Conservation (phyloP, 495 filamentous ascomycete species). For the Aspergillus saccharolyticus region DNA sequence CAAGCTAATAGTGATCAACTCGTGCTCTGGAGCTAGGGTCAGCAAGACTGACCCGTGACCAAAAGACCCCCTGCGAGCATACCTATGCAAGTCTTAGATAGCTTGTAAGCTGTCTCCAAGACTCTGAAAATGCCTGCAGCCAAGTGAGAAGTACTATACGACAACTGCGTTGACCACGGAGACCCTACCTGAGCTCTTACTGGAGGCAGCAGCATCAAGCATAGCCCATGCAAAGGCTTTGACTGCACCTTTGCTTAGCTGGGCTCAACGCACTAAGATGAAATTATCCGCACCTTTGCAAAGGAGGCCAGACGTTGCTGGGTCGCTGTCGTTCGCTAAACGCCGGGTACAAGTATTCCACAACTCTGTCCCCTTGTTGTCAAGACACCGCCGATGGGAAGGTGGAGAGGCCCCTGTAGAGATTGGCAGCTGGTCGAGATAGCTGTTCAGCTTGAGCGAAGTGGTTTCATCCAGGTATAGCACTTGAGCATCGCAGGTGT, state of each 20-base stretch:
- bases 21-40: slow-evolving; percentile 36
- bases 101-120: slow-evolving; percentile 62
- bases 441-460: slow-evolving; percentile 8
- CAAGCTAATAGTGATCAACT: slow-evolving; percentile 50
- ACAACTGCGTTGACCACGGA: slow-evolving; percentile 11
- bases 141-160: neutral
- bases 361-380: slow-evolving; percentile 29
- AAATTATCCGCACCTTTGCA: slow-evolving; percentile 15
- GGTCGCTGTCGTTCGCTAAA: neutral
- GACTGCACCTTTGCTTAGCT: slow-evolving; percentile 21
- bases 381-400: slow-evolving; percentile 23
- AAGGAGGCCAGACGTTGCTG: neutral
- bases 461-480: slow-evolving; percentile 1
- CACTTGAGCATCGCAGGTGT: neutral
- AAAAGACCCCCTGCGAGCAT: slow-evolving; percentile 17
- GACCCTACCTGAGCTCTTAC: slow-evolving; percentile 18
- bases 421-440: slow-evolving; percentile 9
- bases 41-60: slow-evolving; percentile 9
- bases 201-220: slow-evolving; percentile 55
- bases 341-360: slow-evolving; percentile 30
- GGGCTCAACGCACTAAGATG: neutral
- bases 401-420: neutral
- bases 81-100: slow-evolving; percentile 62
- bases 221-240: slow-evolving; percentile 67
- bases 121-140: slow-evolving; percentile 47